A percentile compares a stretch with the other conserved stretches of the same genome.
Conservation (phyloP, 306 rosid species). For the Lathyrus tuberosus region DNA sequence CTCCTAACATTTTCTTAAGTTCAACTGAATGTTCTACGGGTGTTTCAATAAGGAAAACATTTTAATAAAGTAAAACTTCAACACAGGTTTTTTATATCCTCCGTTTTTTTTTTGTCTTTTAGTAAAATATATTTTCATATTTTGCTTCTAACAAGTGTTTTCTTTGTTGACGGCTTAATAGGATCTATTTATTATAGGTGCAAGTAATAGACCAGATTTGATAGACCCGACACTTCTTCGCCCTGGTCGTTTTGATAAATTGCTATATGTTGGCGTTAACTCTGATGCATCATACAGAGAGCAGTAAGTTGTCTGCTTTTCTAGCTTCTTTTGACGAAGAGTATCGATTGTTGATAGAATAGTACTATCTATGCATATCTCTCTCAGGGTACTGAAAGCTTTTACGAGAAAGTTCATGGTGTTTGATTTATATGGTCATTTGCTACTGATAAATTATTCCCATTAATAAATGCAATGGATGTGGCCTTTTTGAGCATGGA, state of each 20-base stretch:
- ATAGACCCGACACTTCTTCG: conserved; percentile 95
- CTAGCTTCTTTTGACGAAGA: background rate
- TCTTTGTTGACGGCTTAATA: conserved; percentile 44
- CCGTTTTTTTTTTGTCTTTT: conserved; percentile 6
- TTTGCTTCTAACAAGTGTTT: conserved; percentile 37
- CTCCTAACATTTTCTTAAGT: too few relatives aligned
- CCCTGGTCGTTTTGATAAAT: conserved; percentile 95
- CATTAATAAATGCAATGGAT: too few relatives aligned
- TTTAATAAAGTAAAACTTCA: conserved; percentile 44
- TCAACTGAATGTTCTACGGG: too few relatives aligned
- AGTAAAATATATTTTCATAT: too few relatives aligned
- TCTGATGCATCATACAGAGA: conserved; percentile 88
- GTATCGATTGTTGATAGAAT: conserved; percentile 7
- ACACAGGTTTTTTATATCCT: conserved; percentile 61
- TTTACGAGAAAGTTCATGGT: conserved; percentile 87
- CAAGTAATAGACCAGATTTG: conserved; percentile 97
- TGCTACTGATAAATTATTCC: too few relatives aligned
- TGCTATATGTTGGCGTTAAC: conserved; percentile 86
- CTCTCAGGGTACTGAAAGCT: conserved; percentile 78
- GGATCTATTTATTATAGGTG: conserved; percentile 95
- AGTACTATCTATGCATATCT: conserved; percentile 2
- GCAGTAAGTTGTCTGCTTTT: conserved; percentile 49
- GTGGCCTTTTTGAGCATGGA: too few relatives aligned
- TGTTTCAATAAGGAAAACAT: conserved; percentile 21
- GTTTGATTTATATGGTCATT: too few relatives aligned